phyloP scores from a whole-genome alignment of 2,329 filamentous ascomycete species.

The Talaromyces atroroseus region DNA sequence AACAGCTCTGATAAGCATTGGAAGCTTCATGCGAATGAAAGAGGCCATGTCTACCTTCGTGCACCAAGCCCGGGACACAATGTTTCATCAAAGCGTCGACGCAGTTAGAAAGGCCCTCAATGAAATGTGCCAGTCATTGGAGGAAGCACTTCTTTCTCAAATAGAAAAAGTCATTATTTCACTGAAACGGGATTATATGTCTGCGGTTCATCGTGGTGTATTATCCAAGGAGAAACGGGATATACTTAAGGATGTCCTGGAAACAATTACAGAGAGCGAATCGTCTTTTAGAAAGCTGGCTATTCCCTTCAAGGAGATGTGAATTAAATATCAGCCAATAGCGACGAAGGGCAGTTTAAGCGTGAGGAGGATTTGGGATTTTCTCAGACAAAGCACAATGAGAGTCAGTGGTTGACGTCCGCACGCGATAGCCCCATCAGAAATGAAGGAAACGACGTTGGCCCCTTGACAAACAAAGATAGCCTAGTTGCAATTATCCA shows the following conservation, averaged over 20 bases:
- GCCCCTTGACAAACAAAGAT: neutral
- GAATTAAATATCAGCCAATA: neutral
- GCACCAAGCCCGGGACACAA: neutral
- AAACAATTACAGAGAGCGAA: neutral
- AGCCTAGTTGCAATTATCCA: neutral
- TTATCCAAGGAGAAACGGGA: slow-evolving; percentile 1
- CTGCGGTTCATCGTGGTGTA: neutral
- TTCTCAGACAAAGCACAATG: neutral
- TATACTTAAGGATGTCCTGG: neutral
- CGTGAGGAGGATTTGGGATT: neutral
- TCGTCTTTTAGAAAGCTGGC: slow-evolving; percentile 1
- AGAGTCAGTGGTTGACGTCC: neutral
- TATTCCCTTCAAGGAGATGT: neutral
- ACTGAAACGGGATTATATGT: slow-evolving; percentile 8
- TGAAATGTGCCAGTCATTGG: neutral
- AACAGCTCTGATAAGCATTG: neutral
- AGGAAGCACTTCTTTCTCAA: neutral
- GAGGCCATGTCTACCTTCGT: slow-evolving; percentile 3
- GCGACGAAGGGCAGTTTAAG: neutral
- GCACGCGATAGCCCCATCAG: neutral
- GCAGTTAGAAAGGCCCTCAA: slow-evolving; percentile 1
- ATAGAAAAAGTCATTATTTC: neutral
- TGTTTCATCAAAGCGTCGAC: slow-evolving; percentile 7
- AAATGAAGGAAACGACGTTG: neutral
- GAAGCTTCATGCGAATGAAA: slow-evolving; percentile 10